A percentile compares a stretch with the other conserved stretches of the same genome.
Evolutionary conservation across 345 rosid species (phyloP).

Genomic region (Trapa bicornis): DNA sequence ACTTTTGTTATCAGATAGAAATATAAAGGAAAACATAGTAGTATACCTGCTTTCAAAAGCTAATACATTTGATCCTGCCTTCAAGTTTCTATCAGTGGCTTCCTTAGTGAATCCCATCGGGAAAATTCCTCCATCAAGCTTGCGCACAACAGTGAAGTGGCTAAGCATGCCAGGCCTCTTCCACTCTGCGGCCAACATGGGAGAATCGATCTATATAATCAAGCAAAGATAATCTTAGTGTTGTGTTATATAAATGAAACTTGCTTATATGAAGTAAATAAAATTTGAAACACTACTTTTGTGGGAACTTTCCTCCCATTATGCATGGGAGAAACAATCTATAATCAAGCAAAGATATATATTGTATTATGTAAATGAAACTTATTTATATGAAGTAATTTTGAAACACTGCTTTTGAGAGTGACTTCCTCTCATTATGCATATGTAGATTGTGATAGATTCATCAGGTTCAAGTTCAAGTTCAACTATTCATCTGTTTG

Average conservation of each 20-base stretch:
- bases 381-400: too few species aligned
- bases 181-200: slow-evolving; percentile 85
- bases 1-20: slow-evolving; percentile 7
- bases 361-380: too few species aligned
- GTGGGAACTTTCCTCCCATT: neutral
- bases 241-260: neutral
- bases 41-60: slow-evolving; percentile 68
- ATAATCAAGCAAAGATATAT: too few species aligned
- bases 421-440: neutral
- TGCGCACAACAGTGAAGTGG: slow-evolving; percentile 83
- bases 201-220: slow-evolving; percentile 69
- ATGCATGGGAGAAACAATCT: too few species aligned
- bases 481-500: neutral
- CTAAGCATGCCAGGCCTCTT: slow-evolving; percentile 66
- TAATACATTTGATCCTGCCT: slow-evolving; percentile 66
- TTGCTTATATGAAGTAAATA: neutral
- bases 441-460: neutral
- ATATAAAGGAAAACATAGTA: slow-evolving; percentile 5
- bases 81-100: slow-evolving; percentile 64
- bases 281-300: neutral
- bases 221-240: neutral
- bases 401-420: too few species aligned
- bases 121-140: slow-evolving; percentile 80
- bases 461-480: neutral
- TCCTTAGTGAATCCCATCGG: slow-evolving; percentile 95